Percentiles rank a stretch among this genome's conserved stretches.
phyloP scores from a whole-genome alignment of 208 protist genomes.

The Trypanosoma lewisi region DNA sequence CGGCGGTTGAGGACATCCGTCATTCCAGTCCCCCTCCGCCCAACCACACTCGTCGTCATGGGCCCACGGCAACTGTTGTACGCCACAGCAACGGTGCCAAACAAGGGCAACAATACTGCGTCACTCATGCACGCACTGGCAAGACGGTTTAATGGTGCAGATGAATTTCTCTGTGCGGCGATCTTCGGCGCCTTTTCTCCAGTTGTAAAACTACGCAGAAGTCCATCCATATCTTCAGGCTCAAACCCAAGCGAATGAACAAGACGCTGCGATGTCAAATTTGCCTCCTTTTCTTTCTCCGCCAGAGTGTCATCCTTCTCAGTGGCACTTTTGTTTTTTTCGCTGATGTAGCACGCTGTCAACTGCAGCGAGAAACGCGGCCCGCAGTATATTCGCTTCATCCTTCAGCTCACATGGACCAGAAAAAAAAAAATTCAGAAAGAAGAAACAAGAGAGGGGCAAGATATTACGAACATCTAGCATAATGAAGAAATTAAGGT shows the following conservation, averaged over 20 bases:
- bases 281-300: neutral
- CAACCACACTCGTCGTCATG: neutral
- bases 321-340: neutral
- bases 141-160: neutral
- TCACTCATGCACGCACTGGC: conserved; percentile 1
- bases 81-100: neutral
- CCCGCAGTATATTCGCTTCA: neutral
- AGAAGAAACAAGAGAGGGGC: neutral
- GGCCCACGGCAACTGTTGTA: neutral
- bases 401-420: no score
- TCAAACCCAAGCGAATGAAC: conserved; percentile 22
- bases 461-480: neutral
- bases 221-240: conserved; percentile 5
- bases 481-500: no score
- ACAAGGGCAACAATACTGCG: neutral
- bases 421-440: neutral
- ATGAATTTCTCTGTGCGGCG: neutral
- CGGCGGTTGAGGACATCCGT: neutral
- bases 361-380: neutral
- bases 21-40: neutral
- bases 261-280: conserved; percentile 3
- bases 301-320: neutral
- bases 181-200: conserved; percentile 3
- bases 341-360: neutral
- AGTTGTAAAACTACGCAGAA: conserved; percentile 13